Base-by-base conservation (phyloP, 495 filamentous ascomycete genomes). In the Pseudevernia furfuracea region DNA sequence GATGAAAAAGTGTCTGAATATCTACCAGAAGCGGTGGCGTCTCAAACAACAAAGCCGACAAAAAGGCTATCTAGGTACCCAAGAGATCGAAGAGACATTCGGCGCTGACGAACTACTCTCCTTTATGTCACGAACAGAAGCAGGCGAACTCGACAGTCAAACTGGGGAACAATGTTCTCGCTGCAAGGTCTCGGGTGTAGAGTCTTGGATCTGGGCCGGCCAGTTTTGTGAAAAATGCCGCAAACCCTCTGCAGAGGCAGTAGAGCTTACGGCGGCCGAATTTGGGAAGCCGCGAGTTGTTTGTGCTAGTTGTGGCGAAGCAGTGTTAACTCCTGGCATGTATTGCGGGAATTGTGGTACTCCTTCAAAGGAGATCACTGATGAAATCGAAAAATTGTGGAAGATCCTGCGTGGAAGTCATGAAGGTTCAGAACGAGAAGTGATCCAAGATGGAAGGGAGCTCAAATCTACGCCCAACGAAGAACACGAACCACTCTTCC, bases 1-100 rank as follows among this genome's bases (percentile, higher is more conserved):
- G 28, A 49, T 68, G 25, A 62, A 60, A 65, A 39, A 21, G 5
- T 14, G 41, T 30, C 43, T 66, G 39, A 21, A 62, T 57, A 46
- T 66, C 37, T 66, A 58, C 39, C 64, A 61, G 53, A 62, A 60
- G 71, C 73, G 62, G 72, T 70, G 66, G 67, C 69, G 30, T 67
- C 69, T 55, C 71, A 71, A 39, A 68, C 69, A 75, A 62, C 68
- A 74, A 38, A 71, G 59, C 43, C 36, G 73, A 23, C 71, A 69
- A 11, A 66, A 71, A 1, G 67, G 66, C 19, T 48, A 63, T 25
- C 28, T 64, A 23, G 34, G 39, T 39, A 69, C 10, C 66, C 63
- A 12, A 66, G 52, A 55, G 52, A 55, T 34, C 8, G 52, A 34
- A 34, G 52, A 55, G 52, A 34, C 52, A 55, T 55, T 32, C 30